These are phyloP conservation scores for Cokeromyces recurvatus DNA, from an alignment of 371 early-diverging fungal species.

Conservation along the genomic window DNA sequence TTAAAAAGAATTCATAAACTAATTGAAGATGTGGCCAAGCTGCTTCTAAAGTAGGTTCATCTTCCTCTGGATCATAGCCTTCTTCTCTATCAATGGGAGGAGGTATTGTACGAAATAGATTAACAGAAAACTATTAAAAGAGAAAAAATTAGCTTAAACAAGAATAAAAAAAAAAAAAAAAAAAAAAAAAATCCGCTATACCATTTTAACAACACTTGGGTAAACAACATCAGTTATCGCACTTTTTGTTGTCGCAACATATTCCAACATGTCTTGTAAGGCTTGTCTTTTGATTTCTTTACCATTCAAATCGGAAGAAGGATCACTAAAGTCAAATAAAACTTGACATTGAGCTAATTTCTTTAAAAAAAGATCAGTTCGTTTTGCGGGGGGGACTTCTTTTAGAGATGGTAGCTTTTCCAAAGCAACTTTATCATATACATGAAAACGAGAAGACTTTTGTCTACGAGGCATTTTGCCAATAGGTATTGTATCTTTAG, in stretches of 20 bases:
- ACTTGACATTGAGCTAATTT: conserved; percentile 88
- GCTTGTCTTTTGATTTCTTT: conserved; percentile 94
- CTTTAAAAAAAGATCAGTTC: conserved; percentile 77
- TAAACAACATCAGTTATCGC: conserved; percentile 84
- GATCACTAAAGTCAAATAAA: conserved; percentile 92
- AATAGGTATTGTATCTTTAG: conserved; percentile 76
- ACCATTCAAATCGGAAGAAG: conserved; percentile 77
- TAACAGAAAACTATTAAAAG: conserved; percentile 69
- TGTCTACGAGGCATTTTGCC: conserved; percentile 82
- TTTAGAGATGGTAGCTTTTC: conserved; percentile 66
- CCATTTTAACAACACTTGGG: conserved; percentile 89
- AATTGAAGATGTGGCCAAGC: conserved; percentile 98
- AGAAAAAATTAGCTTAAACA: not conserved
- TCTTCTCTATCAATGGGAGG: conserved; percentile 91
- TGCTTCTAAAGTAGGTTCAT: conserved; percentile 92
- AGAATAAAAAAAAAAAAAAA: not conserved
- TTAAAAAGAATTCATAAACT: conserved; percentile 95
- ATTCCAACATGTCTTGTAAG: conserved; percentile 88
- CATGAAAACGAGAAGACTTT: conserved; percentile 81
- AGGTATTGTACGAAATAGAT: conserved; percentile 92
- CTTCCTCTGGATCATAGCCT: conserved; percentile 97
- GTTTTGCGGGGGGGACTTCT: conserved; percentile 70
- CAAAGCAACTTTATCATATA: conserved; percentile 68
- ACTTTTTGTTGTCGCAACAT: conserved; percentile 79
- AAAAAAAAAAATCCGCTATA: conserved; percentile 29